Conservation (phyloP, 2,329 filamentous ascomycete genomes). For the Fusarium ramigenum region DNA sequence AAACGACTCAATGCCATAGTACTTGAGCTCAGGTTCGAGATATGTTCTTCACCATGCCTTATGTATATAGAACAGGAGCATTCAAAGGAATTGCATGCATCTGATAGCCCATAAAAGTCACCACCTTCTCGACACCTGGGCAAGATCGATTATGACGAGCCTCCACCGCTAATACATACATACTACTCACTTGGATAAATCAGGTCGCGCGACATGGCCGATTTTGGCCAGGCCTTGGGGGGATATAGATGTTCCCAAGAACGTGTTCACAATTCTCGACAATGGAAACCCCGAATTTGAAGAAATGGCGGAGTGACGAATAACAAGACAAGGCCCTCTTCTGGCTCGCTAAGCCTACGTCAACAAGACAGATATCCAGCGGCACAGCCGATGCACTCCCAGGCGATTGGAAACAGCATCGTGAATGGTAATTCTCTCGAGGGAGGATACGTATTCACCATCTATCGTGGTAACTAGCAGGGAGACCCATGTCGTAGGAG, state of each 20-base stretch:
- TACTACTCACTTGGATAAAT: not conserved
- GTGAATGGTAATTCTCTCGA: constrained; percentile 27
- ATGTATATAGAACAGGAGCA: not conserved
- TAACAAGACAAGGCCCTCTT: not conserved
- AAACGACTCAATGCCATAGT: not conserved
- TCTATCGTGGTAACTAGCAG: constrained; percentile 13
- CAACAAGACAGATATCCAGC: not conserved
- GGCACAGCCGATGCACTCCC: constrained; percentile 33
- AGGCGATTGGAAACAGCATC: constrained; percentile 39
- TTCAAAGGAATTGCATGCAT: not conserved
- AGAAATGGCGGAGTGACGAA: not conserved
- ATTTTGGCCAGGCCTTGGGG: constrained; percentile 2
- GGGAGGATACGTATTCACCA: constrained; percentile 14
- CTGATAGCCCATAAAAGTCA: not conserved
- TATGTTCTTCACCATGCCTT: not conserved
- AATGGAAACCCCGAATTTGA: not conserved
- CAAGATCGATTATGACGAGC: constrained; percentile 8
- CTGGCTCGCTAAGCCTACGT: constrained; percentile 4
- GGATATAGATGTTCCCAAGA: not conserved
- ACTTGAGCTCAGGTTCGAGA: not conserved
- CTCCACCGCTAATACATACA: not conserved
- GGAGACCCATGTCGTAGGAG: constrained; percentile 36
- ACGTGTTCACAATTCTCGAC: not conserved
- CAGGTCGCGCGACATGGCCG: constrained; percentile 11
- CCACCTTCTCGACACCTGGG: not conserved